phyloP scores from a whole-genome alignment of 176 grass and related monocot genomes.

The Carex littledalei region DNA sequence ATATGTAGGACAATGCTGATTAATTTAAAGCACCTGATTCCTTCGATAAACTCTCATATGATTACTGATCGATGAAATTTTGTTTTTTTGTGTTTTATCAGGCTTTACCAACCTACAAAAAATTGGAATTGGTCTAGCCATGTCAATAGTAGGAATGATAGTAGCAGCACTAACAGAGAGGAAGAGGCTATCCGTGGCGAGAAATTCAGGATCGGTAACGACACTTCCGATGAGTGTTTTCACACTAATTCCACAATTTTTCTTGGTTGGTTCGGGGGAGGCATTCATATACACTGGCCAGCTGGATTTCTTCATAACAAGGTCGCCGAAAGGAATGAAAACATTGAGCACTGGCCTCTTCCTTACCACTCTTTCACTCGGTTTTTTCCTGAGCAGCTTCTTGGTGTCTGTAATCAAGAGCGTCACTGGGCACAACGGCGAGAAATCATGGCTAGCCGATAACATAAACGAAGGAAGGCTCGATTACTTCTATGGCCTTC shows the following conservation, averaged over 20 bases:
- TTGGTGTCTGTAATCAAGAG: conserved; percentile 61
- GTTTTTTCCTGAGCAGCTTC: conserved; percentile 75
- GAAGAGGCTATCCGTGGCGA: conserved; percentile 38
- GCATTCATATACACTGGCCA: conserved; percentile 88
- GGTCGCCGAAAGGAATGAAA: conserved; percentile 83
- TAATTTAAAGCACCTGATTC: not conserved
- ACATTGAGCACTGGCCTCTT: conserved; percentile 84
- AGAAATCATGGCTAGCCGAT: conserved; percentile 51
- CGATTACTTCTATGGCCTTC: conserved; percentile 68
- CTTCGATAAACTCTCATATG: not conserved
- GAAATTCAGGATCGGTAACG: not conserved
- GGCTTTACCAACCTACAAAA: conserved; percentile 64
- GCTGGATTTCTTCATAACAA: conserved; percentile 86
- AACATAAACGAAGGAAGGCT: conserved; percentile 64
- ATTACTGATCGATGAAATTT: not conserved
- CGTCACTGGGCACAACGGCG: conserved; percentile 16
- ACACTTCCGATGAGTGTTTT: conserved; percentile 63
- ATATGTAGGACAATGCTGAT: not conserved
- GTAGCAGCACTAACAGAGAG: conserved; percentile 43
- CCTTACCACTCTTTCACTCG: conserved; percentile 66
- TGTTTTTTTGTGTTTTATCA: not conserved
- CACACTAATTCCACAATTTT: conserved; percentile 61
- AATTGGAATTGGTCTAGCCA: conserved; percentile 55
- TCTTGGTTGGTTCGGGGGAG: conserved; percentile 73
- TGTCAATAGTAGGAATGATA: conserved; percentile 56